phyloP scores from a whole-genome alignment of 441 rosid genomes.

The Gossypium lobatum region DNA sequence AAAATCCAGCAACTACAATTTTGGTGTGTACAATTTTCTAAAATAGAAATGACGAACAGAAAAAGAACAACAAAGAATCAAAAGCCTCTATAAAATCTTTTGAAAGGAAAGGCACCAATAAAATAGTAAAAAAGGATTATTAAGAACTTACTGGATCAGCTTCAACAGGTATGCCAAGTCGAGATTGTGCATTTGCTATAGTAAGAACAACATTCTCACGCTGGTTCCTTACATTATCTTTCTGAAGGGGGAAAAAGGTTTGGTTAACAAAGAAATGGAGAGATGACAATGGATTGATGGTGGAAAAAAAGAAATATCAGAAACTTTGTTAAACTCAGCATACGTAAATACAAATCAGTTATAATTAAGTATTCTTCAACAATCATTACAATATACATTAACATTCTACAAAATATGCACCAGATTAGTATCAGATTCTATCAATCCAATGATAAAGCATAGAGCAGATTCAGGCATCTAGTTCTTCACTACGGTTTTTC shows the following conservation, averaged over 20 bases:
- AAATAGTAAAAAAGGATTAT: slow-evolving; percentile 2
- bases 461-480: background rate
- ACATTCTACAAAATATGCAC: background rate
- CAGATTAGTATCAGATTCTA: background rate
- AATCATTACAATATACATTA: background rate
- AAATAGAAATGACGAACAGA: background rate
- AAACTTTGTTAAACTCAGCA: background rate
- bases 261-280: slow-evolving; percentile 9
- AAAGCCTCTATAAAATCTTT: background rate
- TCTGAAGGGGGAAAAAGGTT: slow-evolving; percentile 40
- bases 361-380: background rate
- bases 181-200: slow-evolving; percentile 89
- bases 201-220: slow-evolving; percentile 89
- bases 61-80: background rate
- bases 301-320: background rate
- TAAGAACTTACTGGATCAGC: slow-evolving; percentile 78
- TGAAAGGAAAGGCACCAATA: background rate
- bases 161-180: slow-evolving; percentile 50
- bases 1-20: background rate
- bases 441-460: background rate
- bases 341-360: background rate
- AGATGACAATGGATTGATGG: background rate
- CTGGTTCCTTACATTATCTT: slow-evolving; percentile 88
- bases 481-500: background rate
- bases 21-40: background rate